Percentiles rank a stretch among this genome's conserved stretches.
Conservation (phyloP, 257 asterid species). For the Penstemon eatonii region DNA sequence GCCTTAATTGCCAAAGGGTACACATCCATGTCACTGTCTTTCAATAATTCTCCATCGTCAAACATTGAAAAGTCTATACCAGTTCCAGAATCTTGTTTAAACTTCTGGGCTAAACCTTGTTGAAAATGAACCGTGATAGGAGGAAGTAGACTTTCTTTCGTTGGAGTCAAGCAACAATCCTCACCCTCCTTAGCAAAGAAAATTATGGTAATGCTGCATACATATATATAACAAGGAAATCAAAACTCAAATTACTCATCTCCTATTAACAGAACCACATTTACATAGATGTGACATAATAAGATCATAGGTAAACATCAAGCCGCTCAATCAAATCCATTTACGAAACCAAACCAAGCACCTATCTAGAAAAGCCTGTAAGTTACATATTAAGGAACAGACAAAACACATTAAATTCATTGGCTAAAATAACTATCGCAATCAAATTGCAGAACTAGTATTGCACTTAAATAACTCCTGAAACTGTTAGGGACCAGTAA, state of each 20-base stretch:
- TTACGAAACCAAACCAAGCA: too few species aligned
- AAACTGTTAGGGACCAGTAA: too few species aligned
- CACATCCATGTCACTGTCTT: constrained; percentile 58
- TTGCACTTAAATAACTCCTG: too few species aligned
- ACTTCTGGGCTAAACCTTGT: constrained; percentile 85
- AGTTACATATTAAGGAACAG: too few species aligned
- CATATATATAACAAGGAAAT: constrained; percentile 13
- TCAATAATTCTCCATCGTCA: constrained; percentile 61
- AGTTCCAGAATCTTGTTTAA: constrained; percentile 77
- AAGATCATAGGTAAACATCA: too few species aligned
- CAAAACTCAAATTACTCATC: constrained; percentile 11
- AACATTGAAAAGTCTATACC: constrained; percentile 77
- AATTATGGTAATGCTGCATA: constrained; percentile 70
- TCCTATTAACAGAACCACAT: constrained; percentile 1
- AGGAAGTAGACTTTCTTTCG: constrained; percentile 61
- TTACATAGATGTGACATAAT: too few species aligned
- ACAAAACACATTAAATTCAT: too few species aligned
- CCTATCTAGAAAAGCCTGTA: too few species aligned
- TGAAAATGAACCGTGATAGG: constrained; percentile 66
- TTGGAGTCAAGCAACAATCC: constrained; percentile 71
- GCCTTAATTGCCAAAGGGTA: constrained; percentile 89
- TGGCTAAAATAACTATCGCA: too few species aligned
- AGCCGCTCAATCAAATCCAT: too few species aligned
- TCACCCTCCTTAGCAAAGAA: constrained; percentile 97
- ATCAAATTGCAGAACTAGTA: too few species aligned